Evolutionary conservation across 495 filamentous ascomycete species (phyloP), one percentile per base, ranked within the genome.

Genomic region (Schizothecium vesticola): DNA sequence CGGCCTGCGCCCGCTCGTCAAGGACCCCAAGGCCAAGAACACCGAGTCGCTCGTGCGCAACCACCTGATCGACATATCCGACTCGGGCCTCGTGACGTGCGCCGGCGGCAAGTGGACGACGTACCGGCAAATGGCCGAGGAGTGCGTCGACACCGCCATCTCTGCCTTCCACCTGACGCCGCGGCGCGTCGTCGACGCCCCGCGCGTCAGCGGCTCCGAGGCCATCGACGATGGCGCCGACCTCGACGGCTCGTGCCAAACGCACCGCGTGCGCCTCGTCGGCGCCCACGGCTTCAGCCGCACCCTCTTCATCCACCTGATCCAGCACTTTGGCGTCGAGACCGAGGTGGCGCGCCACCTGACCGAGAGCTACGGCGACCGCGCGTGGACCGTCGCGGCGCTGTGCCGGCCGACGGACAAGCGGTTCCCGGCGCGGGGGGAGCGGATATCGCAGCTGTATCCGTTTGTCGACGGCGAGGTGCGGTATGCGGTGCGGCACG

Each of bases 51-150:
- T 99, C 31, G 95, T 99, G 28, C 93, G 95, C 63, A 98, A 95
- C 79, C 95, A 99, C 76, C 85, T 99, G 65, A 88, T 99, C 74
- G 90, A 94, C 68, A 86, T 94, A 26, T 97, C 94, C 12, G 78
- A 85, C 1, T 94, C 92, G 10, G 95, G 95, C 3, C 88, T 99
- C 29, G 78, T 99, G 62, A 99, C 95, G 56, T 94, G 92, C 76
- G 92, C 94, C n/a, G 95, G 95, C 69, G 95, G 95, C 23, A 98
- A 98, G 81, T 99, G 95, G 95, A 99, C 95, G 3, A 99, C 95
- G 6, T 99, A 99, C 80, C 90, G 95, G 33, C 93, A 99, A 76
- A 99, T 99, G 95, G 93, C 95, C 43, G 94, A 99, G 80, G 94
- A 99, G 77, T 89, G 91, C 64, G 95, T 99, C 31, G 94, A 99